phyloP scores from a whole-genome alignment of 2,329 filamentous ascomycete genomes.

The Hawksworthiomyces lignivorus region DNA sequence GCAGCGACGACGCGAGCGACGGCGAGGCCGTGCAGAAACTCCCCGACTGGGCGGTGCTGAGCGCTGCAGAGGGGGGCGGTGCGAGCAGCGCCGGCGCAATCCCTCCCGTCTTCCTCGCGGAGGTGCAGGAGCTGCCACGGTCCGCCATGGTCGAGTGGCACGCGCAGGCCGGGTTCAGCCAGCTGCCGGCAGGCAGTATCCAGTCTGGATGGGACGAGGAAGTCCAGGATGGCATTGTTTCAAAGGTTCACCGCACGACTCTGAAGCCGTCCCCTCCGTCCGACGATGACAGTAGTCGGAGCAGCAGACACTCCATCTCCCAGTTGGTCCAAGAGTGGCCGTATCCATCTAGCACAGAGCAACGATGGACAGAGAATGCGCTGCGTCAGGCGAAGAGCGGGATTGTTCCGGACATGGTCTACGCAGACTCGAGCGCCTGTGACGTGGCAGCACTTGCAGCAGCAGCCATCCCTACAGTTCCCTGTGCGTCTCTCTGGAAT shows the following conservation, averaged over 20 bases:
- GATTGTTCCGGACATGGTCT: constrained; percentile 7
- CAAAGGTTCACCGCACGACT: too few species aligned
- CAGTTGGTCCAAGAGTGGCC: too few species aligned
- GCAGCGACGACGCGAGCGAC: constrained; percentile 6
- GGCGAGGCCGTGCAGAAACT: constrained; percentile 22
- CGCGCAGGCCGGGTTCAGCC: constrained; percentile 52
- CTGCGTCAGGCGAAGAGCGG: too few species aligned
- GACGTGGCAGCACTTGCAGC: neutral
- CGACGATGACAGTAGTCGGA: too few species aligned
- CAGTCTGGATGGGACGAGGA: neutral
- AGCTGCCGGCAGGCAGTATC: constrained; percentile 16
- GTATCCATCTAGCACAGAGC: too few species aligned
- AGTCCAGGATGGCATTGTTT: too few species aligned
- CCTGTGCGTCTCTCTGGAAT: constrained; percentile 37
- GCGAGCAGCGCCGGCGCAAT: constrained; percentile 21
- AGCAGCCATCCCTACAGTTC: constrained; percentile 24
- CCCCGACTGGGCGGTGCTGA: constrained; percentile 45
- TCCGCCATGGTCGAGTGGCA: constrained; percentile 78
- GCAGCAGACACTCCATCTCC: too few species aligned
- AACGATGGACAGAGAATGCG: too few species aligned
- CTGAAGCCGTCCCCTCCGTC: too few species aligned
- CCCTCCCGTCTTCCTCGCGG: constrained; percentile 65
- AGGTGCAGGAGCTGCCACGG: constrained; percentile 71
- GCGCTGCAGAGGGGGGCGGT: neutral
- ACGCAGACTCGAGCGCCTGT: constrained; percentile 7